These are phyloP conservation scores for Suillus occidentalis DNA, from an alignment of 768 basidiomycete species.

Conservation along the genomic window DNA sequence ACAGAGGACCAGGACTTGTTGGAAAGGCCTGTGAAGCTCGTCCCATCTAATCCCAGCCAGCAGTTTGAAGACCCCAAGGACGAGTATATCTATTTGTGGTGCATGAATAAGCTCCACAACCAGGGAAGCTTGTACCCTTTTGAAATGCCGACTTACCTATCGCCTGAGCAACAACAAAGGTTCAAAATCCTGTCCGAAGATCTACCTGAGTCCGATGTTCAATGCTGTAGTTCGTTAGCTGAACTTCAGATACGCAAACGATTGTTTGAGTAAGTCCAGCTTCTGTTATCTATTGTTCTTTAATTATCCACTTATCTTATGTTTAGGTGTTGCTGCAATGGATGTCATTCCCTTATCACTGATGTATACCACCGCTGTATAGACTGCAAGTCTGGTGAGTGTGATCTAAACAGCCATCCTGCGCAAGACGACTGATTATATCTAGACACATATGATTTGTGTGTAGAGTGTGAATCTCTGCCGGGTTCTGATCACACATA, in stretches of 20 bases:
- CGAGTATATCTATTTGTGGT: not conserved
- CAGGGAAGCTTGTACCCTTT: rapidly evolving
- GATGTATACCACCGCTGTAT: not conserved
- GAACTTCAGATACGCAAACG: not conserved
- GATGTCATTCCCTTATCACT: not conserved
- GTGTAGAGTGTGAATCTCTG: not conserved
- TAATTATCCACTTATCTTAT: too few relatives aligned
- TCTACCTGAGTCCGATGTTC: not conserved
- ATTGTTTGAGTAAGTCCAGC: not conserved
- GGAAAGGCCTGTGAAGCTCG: not conserved
- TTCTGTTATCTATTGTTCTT: not conserved
- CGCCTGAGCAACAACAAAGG: not conserved
- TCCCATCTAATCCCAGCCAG: not conserved
- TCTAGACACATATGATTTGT: not conserved
- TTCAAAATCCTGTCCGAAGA: not conserved
- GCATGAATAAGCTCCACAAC: not conserved
- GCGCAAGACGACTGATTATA: not conserved
- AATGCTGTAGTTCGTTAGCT: not conserved
- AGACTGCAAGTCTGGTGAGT: not conserved
- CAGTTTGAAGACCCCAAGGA: not conserved
- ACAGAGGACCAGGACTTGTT: too few relatives aligned
- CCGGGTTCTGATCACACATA: not conserved
- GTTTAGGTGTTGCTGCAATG: not conserved
- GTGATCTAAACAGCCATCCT: too few relatives aligned
- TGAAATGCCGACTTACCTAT: not conserved